Evolutionary conservation across 2,329 filamentous ascomycete genomes (phyloP).

Genomic region (Epichloe amarillans): DNA sequence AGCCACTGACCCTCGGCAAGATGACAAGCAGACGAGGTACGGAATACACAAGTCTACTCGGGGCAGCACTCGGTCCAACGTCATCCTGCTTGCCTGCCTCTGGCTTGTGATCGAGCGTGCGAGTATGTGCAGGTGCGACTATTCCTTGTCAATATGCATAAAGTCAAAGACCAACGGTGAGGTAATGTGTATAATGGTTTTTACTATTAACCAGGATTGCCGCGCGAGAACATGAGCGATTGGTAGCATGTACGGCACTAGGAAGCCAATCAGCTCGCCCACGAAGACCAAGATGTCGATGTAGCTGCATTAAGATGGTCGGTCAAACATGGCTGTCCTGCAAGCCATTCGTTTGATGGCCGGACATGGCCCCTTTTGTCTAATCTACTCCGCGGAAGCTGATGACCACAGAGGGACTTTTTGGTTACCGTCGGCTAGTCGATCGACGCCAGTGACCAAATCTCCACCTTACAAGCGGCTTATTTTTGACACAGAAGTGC

Average conservation of each 20-base stretch:
- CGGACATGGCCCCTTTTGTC: background rate
- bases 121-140: background rate
- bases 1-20: too few relatives aligned
- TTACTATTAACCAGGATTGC: background rate
- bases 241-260: background rate
- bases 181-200: background rate
- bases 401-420: background rate
- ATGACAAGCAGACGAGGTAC: too few relatives aligned
- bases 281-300: background rate
- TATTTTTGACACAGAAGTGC: background rate
- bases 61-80: background rate
- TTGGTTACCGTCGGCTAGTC: background rate
- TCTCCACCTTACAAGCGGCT: background rate
- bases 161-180: background rate
- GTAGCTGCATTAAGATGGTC: background rate
- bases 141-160: background rate
- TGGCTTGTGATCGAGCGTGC: background rate
- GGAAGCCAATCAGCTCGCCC: conserved; percentile 1
- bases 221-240: background rate
- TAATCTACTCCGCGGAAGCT: background rate
- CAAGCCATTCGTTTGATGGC: background rate
- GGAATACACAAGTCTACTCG: too few relatives aligned
- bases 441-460: background rate
- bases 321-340: background rate
- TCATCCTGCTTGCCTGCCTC: background rate